Percentiles rank a stretch among this genome's conserved stretches.
Conservation (phyloP, 139 green algal species). For the Nannochloris sp. region DNA sequence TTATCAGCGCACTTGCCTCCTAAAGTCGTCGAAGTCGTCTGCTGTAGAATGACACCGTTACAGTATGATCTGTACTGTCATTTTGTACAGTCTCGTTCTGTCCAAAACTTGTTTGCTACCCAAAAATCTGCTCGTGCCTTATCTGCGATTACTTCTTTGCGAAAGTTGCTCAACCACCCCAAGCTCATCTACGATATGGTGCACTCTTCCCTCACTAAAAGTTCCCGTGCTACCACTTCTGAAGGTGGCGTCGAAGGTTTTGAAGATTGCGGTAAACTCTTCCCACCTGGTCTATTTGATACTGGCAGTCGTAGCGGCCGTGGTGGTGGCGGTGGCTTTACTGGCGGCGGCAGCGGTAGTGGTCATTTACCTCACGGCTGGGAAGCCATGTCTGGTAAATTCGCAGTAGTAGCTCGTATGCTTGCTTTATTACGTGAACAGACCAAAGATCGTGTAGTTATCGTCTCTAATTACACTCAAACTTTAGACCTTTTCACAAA, state of each 20-base stretch:
- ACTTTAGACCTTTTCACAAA: slow-evolving; percentile 82
- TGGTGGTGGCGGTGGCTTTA: slow-evolving; percentile 16
- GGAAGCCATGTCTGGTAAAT: slow-evolving; percentile 36
- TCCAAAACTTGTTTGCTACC: slow-evolving; percentile 49
- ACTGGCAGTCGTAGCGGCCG: slow-evolving; percentile 48
- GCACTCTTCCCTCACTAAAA: not conserved
- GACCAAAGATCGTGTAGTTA: slow-evolving; percentile 81
- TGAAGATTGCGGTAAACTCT: slow-evolving; percentile 64
- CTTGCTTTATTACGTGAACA: slow-evolving; percentile 67
- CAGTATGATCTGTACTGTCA: slow-evolving; percentile 85
- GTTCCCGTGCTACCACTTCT: not conserved
- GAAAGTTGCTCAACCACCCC: slow-evolving; percentile 98
- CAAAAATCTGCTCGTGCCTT: slow-evolving; percentile 55
- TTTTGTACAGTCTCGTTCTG: slow-evolving; percentile 85
- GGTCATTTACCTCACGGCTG: slow-evolving; percentile 4
- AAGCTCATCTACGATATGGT: slow-evolving; percentile 83
- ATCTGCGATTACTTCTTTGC: slow-evolving; percentile 83
- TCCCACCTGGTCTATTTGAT: slow-evolving; percentile 80
- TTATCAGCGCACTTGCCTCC: slow-evolving; percentile 91
- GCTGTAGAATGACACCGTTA: slow-evolving; percentile 81
- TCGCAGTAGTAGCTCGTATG: slow-evolving; percentile 71
- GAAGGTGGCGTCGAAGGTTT: slow-evolving; percentile 44
- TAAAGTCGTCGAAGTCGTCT: slow-evolving; percentile 96
- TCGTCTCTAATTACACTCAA: slow-evolving; percentile 92
- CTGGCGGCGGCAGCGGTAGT: not conserved